Evolutionary conservation across 2,329 filamentous ascomycete species (phyloP).

Genomic region (Neonectria ditissima): DNA sequence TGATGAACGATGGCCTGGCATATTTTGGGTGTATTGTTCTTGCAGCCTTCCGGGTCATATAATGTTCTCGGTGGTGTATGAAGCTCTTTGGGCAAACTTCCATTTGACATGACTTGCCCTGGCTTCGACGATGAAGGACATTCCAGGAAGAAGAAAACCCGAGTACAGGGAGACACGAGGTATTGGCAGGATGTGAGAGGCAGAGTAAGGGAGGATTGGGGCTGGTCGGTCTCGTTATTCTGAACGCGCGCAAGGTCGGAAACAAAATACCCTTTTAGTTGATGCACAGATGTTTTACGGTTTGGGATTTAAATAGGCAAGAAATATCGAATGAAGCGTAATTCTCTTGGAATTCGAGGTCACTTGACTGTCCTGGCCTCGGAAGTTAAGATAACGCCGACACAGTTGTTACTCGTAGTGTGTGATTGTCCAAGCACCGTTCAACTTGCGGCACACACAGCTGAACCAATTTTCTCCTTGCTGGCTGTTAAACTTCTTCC

Average conservation of each 20-base stretch:
- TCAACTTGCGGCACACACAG: too few relatives aligned
- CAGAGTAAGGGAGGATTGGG: neutral
- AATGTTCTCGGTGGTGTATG: neutral
- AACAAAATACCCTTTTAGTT: constrained; percentile 28
- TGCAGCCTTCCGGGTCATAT: neutral
- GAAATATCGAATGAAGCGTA: constrained; percentile 6
- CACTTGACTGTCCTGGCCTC: too few relatives aligned
- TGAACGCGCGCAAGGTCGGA: constrained; percentile 12
- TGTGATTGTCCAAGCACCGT: too few relatives aligned
- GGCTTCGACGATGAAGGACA: neutral
- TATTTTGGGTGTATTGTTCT: neutral
- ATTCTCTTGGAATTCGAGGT: neutral
- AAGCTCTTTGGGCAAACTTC: neutral
- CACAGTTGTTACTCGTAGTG: too few relatives aligned
- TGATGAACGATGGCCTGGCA: constrained; percentile 9
- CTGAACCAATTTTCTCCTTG: too few relatives aligned
- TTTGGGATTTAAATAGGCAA: constrained; percentile 9
- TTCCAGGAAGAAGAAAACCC: neutral
- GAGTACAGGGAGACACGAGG: neutral
- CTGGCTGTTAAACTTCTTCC: too few relatives aligned
- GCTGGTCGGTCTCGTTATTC: constrained; percentile 1
- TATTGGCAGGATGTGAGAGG: neutral
- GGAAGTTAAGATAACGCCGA: too few relatives aligned
- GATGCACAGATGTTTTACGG: constrained; percentile 5
- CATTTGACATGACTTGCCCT: neutral